Evolutionary conservation across 2,329 filamentous ascomycete species (phyloP).

Genomic region (Colletotrichum phormii): DNA sequence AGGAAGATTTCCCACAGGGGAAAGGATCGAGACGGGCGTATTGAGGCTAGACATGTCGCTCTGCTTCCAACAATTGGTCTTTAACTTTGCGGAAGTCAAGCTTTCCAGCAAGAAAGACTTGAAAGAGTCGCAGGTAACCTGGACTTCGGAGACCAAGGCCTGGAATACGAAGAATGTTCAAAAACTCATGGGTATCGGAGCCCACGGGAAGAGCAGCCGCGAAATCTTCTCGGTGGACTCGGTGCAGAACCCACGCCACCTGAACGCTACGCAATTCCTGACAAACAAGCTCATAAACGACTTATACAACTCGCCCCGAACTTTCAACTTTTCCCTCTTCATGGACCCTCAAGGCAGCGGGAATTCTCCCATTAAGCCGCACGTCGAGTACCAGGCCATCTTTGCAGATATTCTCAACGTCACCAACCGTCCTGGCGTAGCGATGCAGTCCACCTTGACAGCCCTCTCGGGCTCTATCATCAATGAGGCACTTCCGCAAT

Average conservation of each 20-base stretch:
- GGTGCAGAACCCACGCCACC: conserved; percentile 11
- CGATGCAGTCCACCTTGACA: conserved; percentile 38
- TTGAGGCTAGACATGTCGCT: conserved; percentile 35
- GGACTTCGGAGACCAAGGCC: conserved; percentile 23
- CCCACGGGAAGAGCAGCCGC: background rate
- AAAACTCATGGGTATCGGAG: conserved; percentile 34
- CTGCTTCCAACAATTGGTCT: conserved; percentile 36
- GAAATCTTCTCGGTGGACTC: conserved; percentile 37
- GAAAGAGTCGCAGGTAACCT: conserved; percentile 29
- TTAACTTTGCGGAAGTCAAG: conserved; percentile 38
- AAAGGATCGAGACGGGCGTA: conserved; percentile 16
- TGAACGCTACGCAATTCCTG: conserved; percentile 34
- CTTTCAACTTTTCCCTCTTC: conserved; percentile 33
- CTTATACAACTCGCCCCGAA: conserved; percentile 33
- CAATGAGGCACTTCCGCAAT: conserved; percentile 34
- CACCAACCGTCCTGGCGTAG: conserved; percentile 37
- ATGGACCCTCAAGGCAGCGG: conserved; percentile 37
- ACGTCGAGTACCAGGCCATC: conserved; percentile 38
- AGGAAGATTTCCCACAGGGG: background rate
- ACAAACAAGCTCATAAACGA: conserved; percentile 39
- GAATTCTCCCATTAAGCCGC: conserved; percentile 34
- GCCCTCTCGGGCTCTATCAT: conserved; percentile 37
- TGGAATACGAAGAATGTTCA: conserved; percentile 35
- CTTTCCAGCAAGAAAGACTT: conserved; percentile 37
- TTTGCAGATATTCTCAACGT: conserved; percentile 36